Conservation (phyloP, 352 stramenopile species). For the Pythium myriotylum region DNA sequence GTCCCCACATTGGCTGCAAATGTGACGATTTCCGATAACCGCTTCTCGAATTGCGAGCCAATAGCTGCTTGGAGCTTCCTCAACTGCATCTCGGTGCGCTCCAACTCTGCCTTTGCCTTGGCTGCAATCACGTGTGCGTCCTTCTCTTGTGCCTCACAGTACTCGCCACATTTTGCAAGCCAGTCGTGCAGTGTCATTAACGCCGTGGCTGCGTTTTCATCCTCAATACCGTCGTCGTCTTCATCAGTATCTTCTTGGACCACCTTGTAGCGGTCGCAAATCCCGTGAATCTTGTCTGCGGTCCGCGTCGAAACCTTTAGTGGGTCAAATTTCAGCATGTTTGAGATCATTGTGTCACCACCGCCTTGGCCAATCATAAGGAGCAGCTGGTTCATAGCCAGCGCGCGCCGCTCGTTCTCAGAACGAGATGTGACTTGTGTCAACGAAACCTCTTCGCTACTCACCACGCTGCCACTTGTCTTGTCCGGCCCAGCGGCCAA, state of each 20-base stretch:
- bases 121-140: constrained; percentile 40
- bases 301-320: constrained; percentile 42
- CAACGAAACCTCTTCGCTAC: background rate
- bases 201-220: constrained; percentile 30
- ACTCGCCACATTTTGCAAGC: constrained; percentile 61
- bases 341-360: constrained; percentile 50
- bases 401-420: constrained; percentile 15
- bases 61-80: constrained; percentile 61
- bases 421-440: background rate
- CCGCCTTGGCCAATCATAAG: constrained; percentile 46
- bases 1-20: constrained; percentile 32
- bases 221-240: constrained; percentile 18
- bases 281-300: constrained; percentile 36
- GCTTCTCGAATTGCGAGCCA: constrained; percentile 57
- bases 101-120: constrained; percentile 46
- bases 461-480: background rate
- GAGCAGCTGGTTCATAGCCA: constrained; percentile 47
- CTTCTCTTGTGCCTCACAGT: constrained; percentile 41
- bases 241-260: constrained; percentile 26
- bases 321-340: constrained; percentile 66
- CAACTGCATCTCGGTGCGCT: constrained; percentile 60
- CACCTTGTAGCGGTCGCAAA: constrained; percentile 33
- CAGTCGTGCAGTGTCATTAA: constrained; percentile 63
- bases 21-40: constrained; percentile 47
- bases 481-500: background rate